Base-by-base conservation (phyloP, 2,329 filamentous ascomycete genomes). In the Pseudonectria buxi region DNA sequence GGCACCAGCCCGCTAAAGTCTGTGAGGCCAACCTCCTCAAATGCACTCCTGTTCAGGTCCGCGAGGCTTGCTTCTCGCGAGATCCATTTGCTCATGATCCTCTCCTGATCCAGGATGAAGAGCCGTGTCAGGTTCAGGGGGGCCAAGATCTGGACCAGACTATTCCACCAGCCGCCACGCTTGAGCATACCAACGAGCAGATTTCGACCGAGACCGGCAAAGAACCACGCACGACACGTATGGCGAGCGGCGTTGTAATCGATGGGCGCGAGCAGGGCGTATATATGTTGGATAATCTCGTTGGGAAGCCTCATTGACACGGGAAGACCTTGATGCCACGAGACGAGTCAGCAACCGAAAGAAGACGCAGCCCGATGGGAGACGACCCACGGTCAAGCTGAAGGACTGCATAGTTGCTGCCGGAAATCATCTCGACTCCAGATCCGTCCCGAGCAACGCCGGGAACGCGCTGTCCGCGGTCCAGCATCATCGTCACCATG, bases 221-320 rank as follows among this genome's bases (percentile, higher is more conserved):
- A 55, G 61, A 80, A 76, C 79, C 76, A 83, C 25, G 58, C 56
- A 30, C 70, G 68, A 49, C 77, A 83, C 13, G 70, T 70, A 42
- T 74, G 71, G 13, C 78, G 68, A 12, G 77, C 76, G 35, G 73
- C 65, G 47, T 83, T 72, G 52, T 81, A 83, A 45, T 67, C 63
- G 9, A 37, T 30, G 1, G 62, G 63, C 4, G 41, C 30, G 5
- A 68, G 53, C 7, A 52, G 40, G 10, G 26, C 29, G 39, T 59
- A 63, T 10, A 68, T 55, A 6, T 61, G 47, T 13, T 62, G 55
- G 2, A 65, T 30, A 6, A 64, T 61, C 40, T 68, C 64, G 10
- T 54, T 50, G 4, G 54, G 53, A 10, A 61, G 13, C 44, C 51
- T 45, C 49, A 57, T 57, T 7, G 53, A 42, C 14, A 31, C 30